Percentiles rank a stretch among this genome's conserved stretches.
Evolutionary conservation across 257 asterid species (phyloP).

Genomic region (Paulownia fortunei): DNA sequence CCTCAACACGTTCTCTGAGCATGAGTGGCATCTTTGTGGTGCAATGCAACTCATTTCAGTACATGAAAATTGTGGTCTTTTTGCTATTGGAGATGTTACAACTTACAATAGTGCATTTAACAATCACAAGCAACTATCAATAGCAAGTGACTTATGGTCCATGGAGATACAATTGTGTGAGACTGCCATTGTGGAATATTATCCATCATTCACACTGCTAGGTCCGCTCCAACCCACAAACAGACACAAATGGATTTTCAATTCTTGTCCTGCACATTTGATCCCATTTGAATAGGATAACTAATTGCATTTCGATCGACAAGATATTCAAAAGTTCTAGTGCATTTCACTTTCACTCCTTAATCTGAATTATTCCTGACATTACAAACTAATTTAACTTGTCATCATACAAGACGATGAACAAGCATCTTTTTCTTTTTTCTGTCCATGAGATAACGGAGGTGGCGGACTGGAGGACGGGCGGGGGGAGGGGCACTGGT

Average conservation of each 20-base stretch:
- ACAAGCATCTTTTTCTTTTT: not conserved
- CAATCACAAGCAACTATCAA: slow-evolving; percentile 18
- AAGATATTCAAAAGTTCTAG: too few species aligned
- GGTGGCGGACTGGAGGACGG: not conserved
- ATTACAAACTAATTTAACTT: slow-evolving; percentile 9
- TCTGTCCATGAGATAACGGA: not conserved
- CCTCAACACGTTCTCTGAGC: too few species aligned
- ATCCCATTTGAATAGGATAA: not conserved
- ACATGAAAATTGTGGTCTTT: not conserved
- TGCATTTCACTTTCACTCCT: not conserved
- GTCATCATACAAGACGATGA: not conserved
- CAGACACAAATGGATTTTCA: not conserved
- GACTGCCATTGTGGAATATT: not conserved
- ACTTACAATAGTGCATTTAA: not conserved
- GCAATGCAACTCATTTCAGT: not conserved
- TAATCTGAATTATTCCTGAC: not conserved
- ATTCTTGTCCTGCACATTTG: not conserved
- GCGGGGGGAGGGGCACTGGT: too few species aligned
- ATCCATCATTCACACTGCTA: not conserved
- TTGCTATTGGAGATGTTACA: not conserved
- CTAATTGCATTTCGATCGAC: not conserved
- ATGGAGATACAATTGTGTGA: too few species aligned
- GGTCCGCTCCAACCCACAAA: not conserved
- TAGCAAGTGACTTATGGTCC: not conserved
- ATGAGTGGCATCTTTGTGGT: not conserved